These are phyloP conservation scores for Trypanosoma theileri DNA, from an alignment of 208 protist genomes.

Conservation along the genomic window DNA sequence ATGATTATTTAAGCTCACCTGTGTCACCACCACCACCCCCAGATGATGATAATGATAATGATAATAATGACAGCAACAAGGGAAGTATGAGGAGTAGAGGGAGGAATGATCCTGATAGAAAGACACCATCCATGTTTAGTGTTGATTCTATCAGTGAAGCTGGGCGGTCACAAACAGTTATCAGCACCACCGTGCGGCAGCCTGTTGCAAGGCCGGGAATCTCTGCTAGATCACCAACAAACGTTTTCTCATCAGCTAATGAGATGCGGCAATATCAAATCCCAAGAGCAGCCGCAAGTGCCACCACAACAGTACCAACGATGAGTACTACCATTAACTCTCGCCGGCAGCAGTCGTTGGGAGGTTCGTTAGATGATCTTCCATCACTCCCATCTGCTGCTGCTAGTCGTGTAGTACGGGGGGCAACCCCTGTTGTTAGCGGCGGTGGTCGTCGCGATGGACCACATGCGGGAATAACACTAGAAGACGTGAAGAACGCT, in stretches of 20 bases:
- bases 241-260: too few relatives aligned
- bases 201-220: conserved; percentile 3
- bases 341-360: not conserved
- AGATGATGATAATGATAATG: conserved; percentile 5
- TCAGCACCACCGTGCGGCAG: not conserved
- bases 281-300: too few relatives aligned
- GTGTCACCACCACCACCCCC: not conserved
- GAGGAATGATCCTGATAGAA: not conserved
- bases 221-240: too few relatives aligned
- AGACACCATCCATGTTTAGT: too few relatives aligned
- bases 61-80: not conserved
- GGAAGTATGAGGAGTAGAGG: not conserved
- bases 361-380: not conserved
- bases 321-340: too few relatives aligned
- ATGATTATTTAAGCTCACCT: not conserved
- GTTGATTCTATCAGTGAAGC: too few relatives aligned
- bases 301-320: too few relatives aligned
- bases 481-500: not conserved
- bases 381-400: not conserved
- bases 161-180: not conserved
- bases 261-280: not conserved
- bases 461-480: not conserved
- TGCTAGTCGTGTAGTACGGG: not conserved
- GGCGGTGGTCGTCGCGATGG: not conserved
- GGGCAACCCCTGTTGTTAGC: not conserved